These are phyloP conservation scores for Globisporangium paddicum DNA, from an alignment of 352 stramenopile species.

Conservation along the genomic window DNA sequence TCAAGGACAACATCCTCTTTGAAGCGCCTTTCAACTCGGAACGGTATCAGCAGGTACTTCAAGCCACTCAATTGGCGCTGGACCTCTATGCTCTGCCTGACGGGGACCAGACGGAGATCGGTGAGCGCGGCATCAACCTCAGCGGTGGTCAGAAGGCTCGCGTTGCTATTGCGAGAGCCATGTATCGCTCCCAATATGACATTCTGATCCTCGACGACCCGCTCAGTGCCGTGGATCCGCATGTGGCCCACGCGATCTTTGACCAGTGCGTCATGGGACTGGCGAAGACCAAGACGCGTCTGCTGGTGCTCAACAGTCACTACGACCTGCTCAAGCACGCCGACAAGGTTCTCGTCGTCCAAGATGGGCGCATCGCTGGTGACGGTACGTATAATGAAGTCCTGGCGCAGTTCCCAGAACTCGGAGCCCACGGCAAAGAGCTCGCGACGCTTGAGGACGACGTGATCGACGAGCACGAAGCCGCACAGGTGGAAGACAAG, in stretches of 20 bases:
- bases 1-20: slow-evolving; percentile 92
- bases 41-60: slow-evolving; percentile 32
- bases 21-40: slow-evolving; percentile 26
- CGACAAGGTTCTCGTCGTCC: slow-evolving; percentile 58
- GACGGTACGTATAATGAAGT: slow-evolving; percentile 73
- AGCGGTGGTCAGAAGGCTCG: slow-evolving; percentile 65
- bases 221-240: slow-evolving; percentile 91
- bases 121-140: slow-evolving; percentile 54
- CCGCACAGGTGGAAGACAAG: too few species aligned
- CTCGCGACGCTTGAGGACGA: slow-evolving; percentile 3
- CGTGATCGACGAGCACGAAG: slow-evolving; percentile 5
- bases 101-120: slow-evolving; percentile 55
- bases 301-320: slow-evolving; percentile 92
- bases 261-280: slow-evolving; percentile 76
- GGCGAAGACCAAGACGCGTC: slow-evolving; percentile 53
- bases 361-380: slow-evolving; percentile 73
- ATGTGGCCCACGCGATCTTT: slow-evolving; percentile 94
- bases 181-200: slow-evolving; percentile 87
- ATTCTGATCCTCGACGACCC: slow-evolving; percentile 94
- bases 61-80: slow-evolving; percentile 26
- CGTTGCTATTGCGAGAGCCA: slow-evolving; percentile 84
- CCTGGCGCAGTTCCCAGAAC: slow-evolving; percentile 24
- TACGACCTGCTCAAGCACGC: slow-evolving; percentile 81
- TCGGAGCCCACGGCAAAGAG: slow-evolving; percentile 13
- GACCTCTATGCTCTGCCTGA: slow-evolving; percentile 46